A percentile compares a stretch with the other conserved stretches of the same genome.
These are phyloP conservation scores for Sindora glabra DNA, from an alignment of 306 rosid species.

Conservation along the genomic window DNA sequence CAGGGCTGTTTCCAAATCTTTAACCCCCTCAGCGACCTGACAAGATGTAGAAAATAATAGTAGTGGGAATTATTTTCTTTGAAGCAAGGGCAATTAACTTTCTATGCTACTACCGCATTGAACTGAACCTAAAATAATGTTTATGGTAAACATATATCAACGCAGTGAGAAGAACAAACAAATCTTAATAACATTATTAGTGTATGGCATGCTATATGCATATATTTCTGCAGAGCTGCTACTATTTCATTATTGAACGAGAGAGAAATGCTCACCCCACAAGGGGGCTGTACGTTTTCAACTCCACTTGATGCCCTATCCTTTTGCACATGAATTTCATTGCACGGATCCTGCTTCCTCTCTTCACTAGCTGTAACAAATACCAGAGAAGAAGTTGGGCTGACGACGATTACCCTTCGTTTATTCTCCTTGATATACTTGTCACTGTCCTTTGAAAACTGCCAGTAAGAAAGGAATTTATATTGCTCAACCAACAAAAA, in stretches of 20 bases:
- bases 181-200: neutral
- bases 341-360: constrained; percentile 43
- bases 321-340: constrained; percentile 38
- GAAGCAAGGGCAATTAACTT: constrained; percentile 1
- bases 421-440: constrained; percentile 73
- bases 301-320: constrained; percentile 56
- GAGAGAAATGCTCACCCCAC: constrained; percentile 34
- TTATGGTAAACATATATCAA: neutral
- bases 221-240: neutral
- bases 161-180: no score
- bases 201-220: neutral
- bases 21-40: constrained; percentile 43
- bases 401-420: constrained; percentile 56
- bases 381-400: constrained; percentile 58
- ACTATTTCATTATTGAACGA: neutral
- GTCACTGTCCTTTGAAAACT: constrained; percentile 71
- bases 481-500: constrained; percentile 10
- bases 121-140: neutral
- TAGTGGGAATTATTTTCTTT: neutral
- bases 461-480: constrained; percentile 14
- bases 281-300: constrained; percentile 67
- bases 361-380: constrained; percentile 61
- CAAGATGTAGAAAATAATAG: constrained; percentile 12
- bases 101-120: no score
- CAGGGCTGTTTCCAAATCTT: constrained; percentile 35